Percentiles rank a stretch among this genome's conserved stretches.
Evolutionary conservation across 345 rosid species (phyloP).

Genomic region (Acer saccharum): DNA sequence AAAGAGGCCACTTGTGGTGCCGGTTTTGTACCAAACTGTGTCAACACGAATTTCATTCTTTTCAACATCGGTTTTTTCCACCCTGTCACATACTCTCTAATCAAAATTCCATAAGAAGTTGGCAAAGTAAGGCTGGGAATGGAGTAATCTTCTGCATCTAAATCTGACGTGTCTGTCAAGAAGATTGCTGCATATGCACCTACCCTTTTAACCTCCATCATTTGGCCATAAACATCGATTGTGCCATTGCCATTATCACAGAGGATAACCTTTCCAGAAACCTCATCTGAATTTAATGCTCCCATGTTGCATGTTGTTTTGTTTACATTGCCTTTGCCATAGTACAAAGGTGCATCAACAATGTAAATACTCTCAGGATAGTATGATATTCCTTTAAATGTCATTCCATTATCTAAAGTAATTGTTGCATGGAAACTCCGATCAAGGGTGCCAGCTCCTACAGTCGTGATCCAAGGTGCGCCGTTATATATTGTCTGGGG

Average conservation of each 20-base stretch:
- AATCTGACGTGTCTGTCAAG: constrained; percentile 17
- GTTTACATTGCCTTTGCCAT: constrained; percentile 18
- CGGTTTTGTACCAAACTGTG: constrained; percentile 33
- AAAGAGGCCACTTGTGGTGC: constrained; percentile 65
- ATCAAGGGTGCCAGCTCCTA: constrained; percentile 48
- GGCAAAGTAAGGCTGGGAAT: constrained; percentile 32
- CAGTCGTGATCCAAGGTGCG: constrained; percentile 54
- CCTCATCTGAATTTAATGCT: constrained; percentile 33
- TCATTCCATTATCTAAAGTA: constrained; percentile 29
- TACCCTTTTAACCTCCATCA: constrained; percentile 27
- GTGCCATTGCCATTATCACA: constrained; percentile 24
- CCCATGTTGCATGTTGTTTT: constrained; percentile 23
- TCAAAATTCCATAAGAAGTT: constrained; percentile 10
- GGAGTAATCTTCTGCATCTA: constrained; percentile 20
- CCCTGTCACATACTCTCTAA: constrained; percentile 15
- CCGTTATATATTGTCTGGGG: constrained; percentile 25
- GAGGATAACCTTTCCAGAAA: constrained; percentile 38
- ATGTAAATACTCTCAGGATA: constrained; percentile 31
- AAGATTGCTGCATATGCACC: constrained; percentile 42
- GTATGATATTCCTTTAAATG: constrained; percentile 35
- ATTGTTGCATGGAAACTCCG: constrained; percentile 33
- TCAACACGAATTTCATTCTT: constrained; percentile 30
- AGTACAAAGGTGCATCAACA: constrained; percentile 29
- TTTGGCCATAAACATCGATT: constrained; percentile 9
- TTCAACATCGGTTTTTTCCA: constrained; percentile 27